Evolutionary conservation across 192 early-diverging fungal species (phyloP), one percentile per base, ranked within the genome.

Genomic region (Coemansia sp.): DNA sequence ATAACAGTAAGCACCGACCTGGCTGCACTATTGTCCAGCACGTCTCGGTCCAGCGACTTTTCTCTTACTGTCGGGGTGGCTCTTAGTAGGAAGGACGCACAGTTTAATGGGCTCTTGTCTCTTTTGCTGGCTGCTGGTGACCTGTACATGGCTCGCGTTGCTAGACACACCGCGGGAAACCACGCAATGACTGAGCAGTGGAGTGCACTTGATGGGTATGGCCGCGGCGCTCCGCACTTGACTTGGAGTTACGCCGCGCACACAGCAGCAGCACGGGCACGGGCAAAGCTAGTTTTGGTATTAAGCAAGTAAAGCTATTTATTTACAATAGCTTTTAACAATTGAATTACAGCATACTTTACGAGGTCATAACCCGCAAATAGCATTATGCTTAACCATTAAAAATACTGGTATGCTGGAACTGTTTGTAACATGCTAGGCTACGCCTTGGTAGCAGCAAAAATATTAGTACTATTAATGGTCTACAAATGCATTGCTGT

Each of bases 241-340:
- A 90, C 88, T 0, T 90, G 90, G 90, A 82, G 78, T 39, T 85
- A 90, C 54, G 85, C 83, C 1, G 70, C 82, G 0, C 74, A 76
- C n/a, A 56, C 37, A 3, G 39, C 71, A 8, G 71, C 71, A 19
- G 32, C 57, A 0, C 61, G 68, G 1, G 56, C 60, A 5, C 48
- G 67, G 0, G 10, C 31, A 15, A 1, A 49, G 33, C 53, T 68
- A 1, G 14, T 47, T 27, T 39, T 14, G 18, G 10, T 21, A 0
- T 7, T 41, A 9, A 39, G n/a, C n/a, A 38, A 38, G n/a, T 15
- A 22, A n/a, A n/a, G n/a, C n/a, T n/a, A n/a, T n/a, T n/a, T 21
- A 41, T 41, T 7, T 21, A 23, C 17, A 27, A 45, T n/a, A 45
- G n/a, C n/a, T n/a, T n/a, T n/a, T n/a, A n/a, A n/a, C n/a, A n/a